phyloP scores from a whole-genome alignment of 805 yeast genomes.

The Wickerhamiella musiphila region DNA sequence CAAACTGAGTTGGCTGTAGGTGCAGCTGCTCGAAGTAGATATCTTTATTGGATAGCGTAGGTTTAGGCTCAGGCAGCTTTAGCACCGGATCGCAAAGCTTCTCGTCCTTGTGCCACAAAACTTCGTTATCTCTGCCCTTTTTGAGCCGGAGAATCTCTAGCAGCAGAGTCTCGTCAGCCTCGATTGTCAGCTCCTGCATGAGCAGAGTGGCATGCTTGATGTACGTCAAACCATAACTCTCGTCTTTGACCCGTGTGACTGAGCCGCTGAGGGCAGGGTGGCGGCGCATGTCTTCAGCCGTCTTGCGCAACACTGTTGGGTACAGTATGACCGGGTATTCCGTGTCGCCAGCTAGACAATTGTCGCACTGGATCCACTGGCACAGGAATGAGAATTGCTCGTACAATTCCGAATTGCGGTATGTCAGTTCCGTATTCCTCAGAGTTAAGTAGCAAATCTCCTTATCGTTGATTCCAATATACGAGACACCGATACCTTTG shows the following conservation, averaged over 20 bases:
- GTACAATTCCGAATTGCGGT: slow-evolving; percentile 68
- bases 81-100: slow-evolving; percentile 47
- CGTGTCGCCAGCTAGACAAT: slow-evolving; percentile 73
- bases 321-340: slow-evolving; percentile 68
- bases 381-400: slow-evolving; percentile 65
- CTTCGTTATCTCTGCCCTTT: slow-evolving; percentile 25
- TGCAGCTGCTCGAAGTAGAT: slow-evolving; percentile 85
- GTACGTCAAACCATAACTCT: slow-evolving; percentile 73
- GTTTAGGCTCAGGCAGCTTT: slow-evolving; percentile 55
- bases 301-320: slow-evolving; percentile 80
- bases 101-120: slow-evolving; percentile 14
- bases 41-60: slow-evolving; percentile 42
- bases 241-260: slow-evolving; percentile 68
- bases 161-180: slow-evolving; percentile 84
- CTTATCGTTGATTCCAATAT: slow-evolving; percentile 49
- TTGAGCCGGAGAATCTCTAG: slow-evolving; percentile 67
- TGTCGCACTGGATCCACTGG: slow-evolving; percentile 92
- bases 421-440: slow-evolving; percentile 63
- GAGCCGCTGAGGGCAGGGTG: slow-evolving; percentile 89
- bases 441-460: slow-evolving; percentile 75
- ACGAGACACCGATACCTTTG: slow-evolving; percentile 70
- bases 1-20: slow-evolving; percentile 77
- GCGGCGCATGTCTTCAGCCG: slow-evolving; percentile 60
- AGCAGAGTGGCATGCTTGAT: slow-evolving; percentile 82
- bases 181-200: slow-evolving; percentile 80